phyloP scores from a whole-genome alignment of 2,329 filamentous ascomycete genomes.

The Clarireedia homoeocarpa region DNA sequence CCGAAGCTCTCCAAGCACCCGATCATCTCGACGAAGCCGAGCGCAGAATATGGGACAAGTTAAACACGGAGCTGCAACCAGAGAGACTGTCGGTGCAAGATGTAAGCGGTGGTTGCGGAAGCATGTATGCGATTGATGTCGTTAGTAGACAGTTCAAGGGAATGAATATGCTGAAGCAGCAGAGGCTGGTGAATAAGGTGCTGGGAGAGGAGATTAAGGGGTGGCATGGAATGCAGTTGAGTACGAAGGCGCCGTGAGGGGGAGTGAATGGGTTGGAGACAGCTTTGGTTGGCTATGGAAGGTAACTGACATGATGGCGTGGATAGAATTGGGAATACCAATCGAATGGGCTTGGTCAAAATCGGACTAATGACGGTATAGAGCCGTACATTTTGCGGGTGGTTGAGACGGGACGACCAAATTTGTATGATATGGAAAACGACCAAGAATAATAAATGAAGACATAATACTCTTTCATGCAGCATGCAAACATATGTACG shows the following conservation, averaged over 20 bases:
- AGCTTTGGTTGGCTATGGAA: neutral
- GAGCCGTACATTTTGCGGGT: neutral
- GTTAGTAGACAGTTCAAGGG: constrained; percentile 64
- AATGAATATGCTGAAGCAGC: constrained; percentile 68
- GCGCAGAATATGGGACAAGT: constrained; percentile 13
- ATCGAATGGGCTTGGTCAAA: neutral
- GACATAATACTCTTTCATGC: neutral
- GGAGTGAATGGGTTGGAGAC: neutral
- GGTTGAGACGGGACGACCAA: neutral
- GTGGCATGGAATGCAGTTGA: constrained; percentile 79
- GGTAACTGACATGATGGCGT: neutral
- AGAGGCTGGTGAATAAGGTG: constrained; percentile 69
- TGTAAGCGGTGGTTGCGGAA: constrained; percentile 75
- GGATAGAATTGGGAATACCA: neutral
- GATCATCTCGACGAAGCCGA: constrained; percentile 5
- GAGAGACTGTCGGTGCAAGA: constrained; percentile 50
- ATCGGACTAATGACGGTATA: neutral
- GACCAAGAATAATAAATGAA: neutral
- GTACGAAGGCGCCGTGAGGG: constrained; percentile 47
- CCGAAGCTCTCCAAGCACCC: neutral
- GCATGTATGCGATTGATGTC: constrained; percentile 81
- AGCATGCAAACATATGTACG: neutral
- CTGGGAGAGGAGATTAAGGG: constrained; percentile 67
- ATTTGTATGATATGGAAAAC: neutral
- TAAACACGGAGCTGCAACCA: constrained; percentile 27